Base-by-base conservation (phyloP, 1,139 yeast species). In the Saccharomyces hybrid region DNA sequence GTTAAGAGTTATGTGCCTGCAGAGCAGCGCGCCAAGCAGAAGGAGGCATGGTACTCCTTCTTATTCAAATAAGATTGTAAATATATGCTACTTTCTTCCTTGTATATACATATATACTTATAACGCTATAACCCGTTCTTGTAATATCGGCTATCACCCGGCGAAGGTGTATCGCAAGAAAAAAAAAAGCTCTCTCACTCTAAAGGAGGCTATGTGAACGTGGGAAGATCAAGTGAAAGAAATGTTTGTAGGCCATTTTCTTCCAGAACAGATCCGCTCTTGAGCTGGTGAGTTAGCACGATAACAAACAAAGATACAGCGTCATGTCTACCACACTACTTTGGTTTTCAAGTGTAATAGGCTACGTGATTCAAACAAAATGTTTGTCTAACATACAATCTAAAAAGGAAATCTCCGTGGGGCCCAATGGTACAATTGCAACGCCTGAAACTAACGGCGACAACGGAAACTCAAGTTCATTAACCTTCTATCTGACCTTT, bases 1-100 rank as follows among this genome's bases (percentile, higher is more conserved):
- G 78, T 90, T 52, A 84, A 81, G 58, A 88, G 89, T 0, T 93
- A 86, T 74, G 76, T 84, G 59, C 93, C 96, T 19, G 76, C 73
- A 55, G 80, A 75, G 28, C 83, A 82, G 60, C 78, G 87, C 67
- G 82, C 81, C 51, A 73, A 76, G 57, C 78, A 84, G 65, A 80
- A 82, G 63, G 73, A 79, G 46, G 78, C 83, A n/a, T 70, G 74
- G 61, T 75, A 81, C 60, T 75, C 83, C 11, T 80, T 80, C 67
- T 77, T 81, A 61, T 80, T 77, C 60, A 72, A 73, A 62, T 58
- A 48, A 54, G 47, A 47, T 16, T 16, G 32, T 25, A 26, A 23
- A 47, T 19, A n/a, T n/a, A 32, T 9, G 25, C 25, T 13, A 38
- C 44, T 11, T 16, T 16, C n/a, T 38, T 3, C 25, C 44, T 13